phyloP scores from a whole-genome alignment of 345 rosid species.

The Hibiscus trionum region DNA sequence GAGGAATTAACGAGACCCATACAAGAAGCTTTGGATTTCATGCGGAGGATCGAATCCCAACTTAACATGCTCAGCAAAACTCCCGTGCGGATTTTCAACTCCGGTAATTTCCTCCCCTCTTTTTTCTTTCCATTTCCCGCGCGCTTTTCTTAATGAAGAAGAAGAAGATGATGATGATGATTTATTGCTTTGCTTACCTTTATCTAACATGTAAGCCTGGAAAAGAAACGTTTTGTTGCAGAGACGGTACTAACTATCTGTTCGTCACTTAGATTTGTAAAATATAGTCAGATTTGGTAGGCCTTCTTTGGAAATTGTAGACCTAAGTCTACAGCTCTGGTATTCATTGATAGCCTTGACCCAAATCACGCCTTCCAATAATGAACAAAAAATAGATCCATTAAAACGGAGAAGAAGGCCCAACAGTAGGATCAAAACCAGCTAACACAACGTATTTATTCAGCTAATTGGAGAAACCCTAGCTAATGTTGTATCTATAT shows the following conservation, averaged over 20 bases:
- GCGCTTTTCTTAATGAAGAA: background rate
- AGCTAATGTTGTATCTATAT: slow-evolving; percentile 5
- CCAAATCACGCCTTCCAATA: slow-evolving; percentile 10
- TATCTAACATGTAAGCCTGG: background rate
- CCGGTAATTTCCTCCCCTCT: slow-evolving; percentile 35
- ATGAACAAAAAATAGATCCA: slow-evolving; percentile 4
- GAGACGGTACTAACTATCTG: slow-evolving; percentile 3
- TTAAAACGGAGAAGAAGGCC: background rate
- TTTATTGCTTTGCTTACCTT: background rate
- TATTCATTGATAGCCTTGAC: slow-evolving; percentile 15
- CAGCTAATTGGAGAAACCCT: background rate
- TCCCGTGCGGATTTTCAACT: slow-evolving; percentile 65
- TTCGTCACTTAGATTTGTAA: background rate
- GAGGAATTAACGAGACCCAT: slow-evolving; percentile 89
- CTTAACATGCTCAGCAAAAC: slow-evolving; percentile 64
- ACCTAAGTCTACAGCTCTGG: background rate
- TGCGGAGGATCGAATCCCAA: slow-evolving; percentile 91
- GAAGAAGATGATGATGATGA: background rate
- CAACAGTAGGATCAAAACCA: background rate
- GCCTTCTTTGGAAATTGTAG: slow-evolving; percentile 13
- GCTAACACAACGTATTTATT: background rate
- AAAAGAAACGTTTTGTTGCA: slow-evolving; percentile 14
- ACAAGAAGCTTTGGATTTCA: slow-evolving; percentile 97
- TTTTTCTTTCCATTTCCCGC: background rate
- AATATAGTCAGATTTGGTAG: background rate